These are phyloP conservation scores for Cicer bijugum DNA, from an alignment of 306 rosid genomes.

Conservation along the genomic window DNA sequence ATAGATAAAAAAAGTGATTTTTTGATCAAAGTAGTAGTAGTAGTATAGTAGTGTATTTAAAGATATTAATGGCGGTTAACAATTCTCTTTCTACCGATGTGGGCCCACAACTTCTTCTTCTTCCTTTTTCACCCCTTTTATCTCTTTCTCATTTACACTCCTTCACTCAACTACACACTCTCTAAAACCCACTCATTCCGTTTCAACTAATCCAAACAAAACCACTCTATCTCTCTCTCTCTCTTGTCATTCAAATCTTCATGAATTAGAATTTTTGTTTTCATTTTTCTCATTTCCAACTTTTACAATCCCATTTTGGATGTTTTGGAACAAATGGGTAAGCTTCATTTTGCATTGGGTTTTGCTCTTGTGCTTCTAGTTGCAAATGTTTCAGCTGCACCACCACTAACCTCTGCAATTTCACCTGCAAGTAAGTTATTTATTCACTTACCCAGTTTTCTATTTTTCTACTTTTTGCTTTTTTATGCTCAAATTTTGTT, in stretches of 20 bases:
- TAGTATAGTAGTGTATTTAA: constrained; percentile 1
- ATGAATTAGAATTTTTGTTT: constrained; percentile 44
- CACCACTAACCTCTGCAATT: constrained; percentile 39
- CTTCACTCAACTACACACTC: constrained; percentile 37
- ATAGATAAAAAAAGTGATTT: too few species aligned
- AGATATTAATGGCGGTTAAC: constrained; percentile 42
- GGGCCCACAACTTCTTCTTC: constrained; percentile 44
- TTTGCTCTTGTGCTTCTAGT: constrained; percentile 53
- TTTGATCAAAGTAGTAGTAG: too few species aligned
- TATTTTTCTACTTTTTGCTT: constrained; percentile 30
- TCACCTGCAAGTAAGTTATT: constrained; percentile 70
- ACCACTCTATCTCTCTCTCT: not conserved
- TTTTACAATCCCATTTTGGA: too few species aligned
- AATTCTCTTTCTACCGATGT: constrained; percentile 40
- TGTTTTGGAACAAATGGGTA: constrained; percentile 55
- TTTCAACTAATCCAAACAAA: constrained; percentile 22
- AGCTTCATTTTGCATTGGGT: constrained; percentile 47
- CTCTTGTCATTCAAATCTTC: not conserved
- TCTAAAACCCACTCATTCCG: constrained; percentile 36
- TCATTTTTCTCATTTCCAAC: not conserved
- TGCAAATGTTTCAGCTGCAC: constrained; percentile 58
- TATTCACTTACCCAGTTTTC: not conserved
- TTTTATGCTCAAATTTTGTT: constrained; percentile 15
- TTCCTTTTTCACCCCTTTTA: constrained; percentile 50
- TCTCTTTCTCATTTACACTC: constrained; percentile 31